Evolutionary conservation across 495 filamentous ascomycete species (phyloP), one percentile per base, ranked within the genome.

Genomic region (Lasiosphaeria hispida): DNA sequence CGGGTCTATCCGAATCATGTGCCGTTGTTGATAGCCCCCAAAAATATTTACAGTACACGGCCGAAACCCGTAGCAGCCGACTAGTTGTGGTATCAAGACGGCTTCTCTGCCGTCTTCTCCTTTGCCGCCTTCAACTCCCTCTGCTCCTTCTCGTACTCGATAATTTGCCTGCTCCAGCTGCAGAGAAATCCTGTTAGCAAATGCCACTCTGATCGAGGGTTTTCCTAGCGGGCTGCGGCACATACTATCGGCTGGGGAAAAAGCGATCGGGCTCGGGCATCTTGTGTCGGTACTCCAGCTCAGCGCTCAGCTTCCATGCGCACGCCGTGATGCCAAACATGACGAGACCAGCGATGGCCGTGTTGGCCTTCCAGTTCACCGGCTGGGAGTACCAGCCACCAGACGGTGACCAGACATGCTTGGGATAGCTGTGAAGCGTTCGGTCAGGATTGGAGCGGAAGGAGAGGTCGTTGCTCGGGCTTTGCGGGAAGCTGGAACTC

Each of bases 401-500:
- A 56, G 94, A 82, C 58, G 94, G 94, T 68, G 94, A 97, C 94
- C 94, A 98, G 79, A 98, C 89, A 80, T 98, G 92, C 80, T 96
- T 96, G 69, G 94, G 94, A 75, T 96, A 97, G 69, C 93, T 97
- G 60, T 19, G 15, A 43, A 11, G 49, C 34, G 58, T 55, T 47
- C 33, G 57, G 54, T 53, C 53, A 64, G 58, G 48, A 33, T 8
- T 15, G 51, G n/a, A 23, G 19, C 19, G 40, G 35, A 15, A 38
- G 14, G 52, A 15, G 23, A 55, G 57, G 48, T 34, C 58, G 56
- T 67, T 41, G 30, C 40, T 66, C 43, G 51, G 14, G 3, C n/a
- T 33, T 11, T 35, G 19, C 36, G 57, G 34, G 35, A 23, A 36
- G 60, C 60, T 39, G n/a, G 43, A 49, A 80, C 89, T 75, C 84